Evolutionary conservation across 345 rosid species (phyloP).

Genomic region (Aquilaria sinensis): DNA sequence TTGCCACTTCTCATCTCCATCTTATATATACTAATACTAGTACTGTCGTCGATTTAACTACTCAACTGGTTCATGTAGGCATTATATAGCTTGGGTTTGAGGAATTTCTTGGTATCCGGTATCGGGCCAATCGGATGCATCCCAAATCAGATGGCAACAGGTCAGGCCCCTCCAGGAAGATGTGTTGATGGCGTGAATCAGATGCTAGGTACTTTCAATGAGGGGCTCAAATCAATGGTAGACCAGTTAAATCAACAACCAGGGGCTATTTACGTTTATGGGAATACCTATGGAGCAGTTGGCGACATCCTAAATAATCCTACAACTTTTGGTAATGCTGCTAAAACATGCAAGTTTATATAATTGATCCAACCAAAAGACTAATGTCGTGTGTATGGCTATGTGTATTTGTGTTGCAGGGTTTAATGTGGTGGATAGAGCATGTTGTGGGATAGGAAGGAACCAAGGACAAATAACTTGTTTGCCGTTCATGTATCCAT

Average conservation of each 20-base stretch:
- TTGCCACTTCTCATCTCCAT: no score
- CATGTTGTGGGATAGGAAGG: slow-evolving; percentile 76
- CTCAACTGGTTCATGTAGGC: slow-evolving; percentile 24
- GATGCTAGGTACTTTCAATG: slow-evolving; percentile 60
- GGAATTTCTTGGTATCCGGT: slow-evolving; percentile 64
- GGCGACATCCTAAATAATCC: slow-evolving; percentile 74
- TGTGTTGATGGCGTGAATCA: slow-evolving; percentile 69
- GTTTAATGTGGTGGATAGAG: slow-evolving; percentile 54
- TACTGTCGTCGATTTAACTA: no score
- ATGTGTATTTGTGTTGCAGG: slow-evolving; percentile 31
- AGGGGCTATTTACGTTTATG: slow-evolving; percentile 46
- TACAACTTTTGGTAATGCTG: slow-evolving; percentile 41
- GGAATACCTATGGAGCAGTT: slow-evolving; percentile 52
- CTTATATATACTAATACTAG: no score
- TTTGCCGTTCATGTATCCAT: slow-evolving; percentile 51
- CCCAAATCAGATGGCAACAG: slow-evolving; percentile 56
- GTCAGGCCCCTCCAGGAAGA: slow-evolving; percentile 41
- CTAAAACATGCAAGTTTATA: not conserved
- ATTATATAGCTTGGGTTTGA: slow-evolving; percentile 59
- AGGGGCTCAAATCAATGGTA: slow-evolving; percentile 56
- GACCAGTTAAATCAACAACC: slow-evolving; percentile 56
- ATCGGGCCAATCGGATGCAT: slow-evolving; percentile 80
- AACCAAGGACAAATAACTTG: slow-evolving; percentile 74
- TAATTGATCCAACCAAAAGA: no score
- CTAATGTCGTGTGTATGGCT: not conserved